These are phyloP conservation scores for Phaeosphaeria sp. DNA, from an alignment of 2,329 filamentous ascomycete species.

Conservation along the genomic window DNA sequence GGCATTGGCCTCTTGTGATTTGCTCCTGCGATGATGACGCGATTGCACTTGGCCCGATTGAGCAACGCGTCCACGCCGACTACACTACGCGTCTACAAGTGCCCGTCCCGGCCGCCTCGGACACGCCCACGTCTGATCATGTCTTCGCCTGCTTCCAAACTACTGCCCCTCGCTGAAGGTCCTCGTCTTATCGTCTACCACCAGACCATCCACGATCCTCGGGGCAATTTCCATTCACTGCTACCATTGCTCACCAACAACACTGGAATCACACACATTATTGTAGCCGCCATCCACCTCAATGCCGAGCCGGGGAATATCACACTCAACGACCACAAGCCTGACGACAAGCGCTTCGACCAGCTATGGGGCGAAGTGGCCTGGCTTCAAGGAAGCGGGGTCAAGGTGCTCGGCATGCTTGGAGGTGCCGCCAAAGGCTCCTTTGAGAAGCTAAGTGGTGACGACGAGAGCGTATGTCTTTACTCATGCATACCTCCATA, in stretches of 20 bases:
- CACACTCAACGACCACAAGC: conserved; percentile 80
- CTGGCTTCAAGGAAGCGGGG: conserved; percentile 72
- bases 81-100: neutral
- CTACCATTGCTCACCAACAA: conserved; percentile 65
- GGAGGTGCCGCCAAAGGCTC: conserved; percentile 83
- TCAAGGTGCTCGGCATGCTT: conserved; percentile 85
- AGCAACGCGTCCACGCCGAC: conserved; percentile 5
- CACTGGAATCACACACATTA: conserved; percentile 77
- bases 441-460: conserved; percentile 59
- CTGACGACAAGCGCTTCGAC: conserved; percentile 69
- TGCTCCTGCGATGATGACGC: neutral
- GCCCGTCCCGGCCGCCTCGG: neutral
- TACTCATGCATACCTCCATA: no score
- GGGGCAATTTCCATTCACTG: conserved; percentile 64
- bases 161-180: conserved; percentile 45
- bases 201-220: conserved; percentile 66
- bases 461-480: conserved; percentile 38
- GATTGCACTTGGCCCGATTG: conserved; percentile 17
- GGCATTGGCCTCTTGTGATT: neutral
- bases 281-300: conserved; percentile 85
- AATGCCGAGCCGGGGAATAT: conserved; percentile 71
- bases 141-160: conserved; percentile 35
- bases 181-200: conserved; percentile 64
- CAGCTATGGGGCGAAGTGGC: conserved; percentile 81
- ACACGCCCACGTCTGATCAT: conserved; percentile 19